Base-by-base conservation (phyloP, 116 monocot genomes). In the Posidonia oceanica region DNA sequence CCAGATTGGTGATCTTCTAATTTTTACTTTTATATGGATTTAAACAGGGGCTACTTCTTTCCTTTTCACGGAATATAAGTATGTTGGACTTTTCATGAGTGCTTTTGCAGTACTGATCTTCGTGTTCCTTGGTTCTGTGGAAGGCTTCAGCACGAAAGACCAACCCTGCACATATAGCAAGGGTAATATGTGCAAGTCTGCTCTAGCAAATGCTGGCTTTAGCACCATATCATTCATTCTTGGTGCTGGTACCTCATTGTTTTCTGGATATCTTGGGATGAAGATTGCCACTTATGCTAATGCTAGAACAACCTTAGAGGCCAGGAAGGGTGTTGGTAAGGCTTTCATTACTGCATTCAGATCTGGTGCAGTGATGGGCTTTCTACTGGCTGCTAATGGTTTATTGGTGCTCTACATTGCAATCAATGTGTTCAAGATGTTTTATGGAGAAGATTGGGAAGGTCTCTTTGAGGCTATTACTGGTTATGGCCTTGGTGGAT, bases 331-430 rank as follows among this genome's bases (percentile, higher is more conserved):
- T 60, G 75, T 75, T 75, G 75, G 86, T 38, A 86, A 83, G 78
- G 86, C 86, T 67, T 86, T 86, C 54, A 80, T 86, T 16, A 75
- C 59, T 64, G 83, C 83, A 15, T 86, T 86, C 63, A 77, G 83
- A 39, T 83, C 83, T 61, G 86, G 86, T 70, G 86, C 83, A 3
- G 83, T 86, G 22, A 86, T 86, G 80, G 83, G 86, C 14, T 86
- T 86, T 52, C 67, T 83, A 58, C 69, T 86, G 52, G 83, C 80
- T 71, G 83, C 86, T 3, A 86, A 78, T 76, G 86, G 83, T 7
- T 78, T 86, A 56, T 75, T 86, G 67, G 83, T 86, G 38, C 82
- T 86, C 29, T 86, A 79, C 55, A 78, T 78, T 70, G 14, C 73
- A 5, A 86, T 86, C 29, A 77, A 80, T 68, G 44, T 83, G 21